Conservation (phyloP, 2,329 filamentous ascomycete species). For the Chaetomium sp. region DNA sequence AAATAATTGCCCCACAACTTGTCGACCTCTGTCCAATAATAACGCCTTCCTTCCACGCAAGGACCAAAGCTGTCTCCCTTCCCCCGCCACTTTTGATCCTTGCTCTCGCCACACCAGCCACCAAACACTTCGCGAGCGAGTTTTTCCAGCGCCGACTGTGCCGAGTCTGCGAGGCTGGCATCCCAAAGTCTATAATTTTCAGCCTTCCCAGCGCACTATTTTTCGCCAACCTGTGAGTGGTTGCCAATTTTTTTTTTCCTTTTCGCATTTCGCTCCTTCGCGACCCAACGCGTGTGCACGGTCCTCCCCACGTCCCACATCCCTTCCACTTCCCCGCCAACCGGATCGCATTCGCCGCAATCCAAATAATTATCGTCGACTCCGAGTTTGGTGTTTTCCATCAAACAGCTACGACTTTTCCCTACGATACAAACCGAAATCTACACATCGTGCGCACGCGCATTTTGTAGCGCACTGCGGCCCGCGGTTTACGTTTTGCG, state of each 20-base stretch:
- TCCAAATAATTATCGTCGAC: constrained; percentile 9
- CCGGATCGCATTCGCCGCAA: constrained; percentile 1
- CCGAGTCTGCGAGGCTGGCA: constrained; percentile 25
- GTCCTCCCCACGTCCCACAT: constrained; percentile 11
- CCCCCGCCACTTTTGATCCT: not conserved
- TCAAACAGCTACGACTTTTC: too few species aligned
- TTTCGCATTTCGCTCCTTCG: constrained; percentile 30
- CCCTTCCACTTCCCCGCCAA: constrained; percentile 13
- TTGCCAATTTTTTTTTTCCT: constrained; percentile 21
- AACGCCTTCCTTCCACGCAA: not conserved
- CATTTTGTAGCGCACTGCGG: too few species aligned
- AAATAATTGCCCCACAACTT: constrained; percentile 6
- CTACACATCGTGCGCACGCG: too few species aligned
- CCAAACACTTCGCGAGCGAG: constrained; percentile 6
- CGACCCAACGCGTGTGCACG: constrained; percentile 25
- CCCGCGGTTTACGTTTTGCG: too few species aligned
- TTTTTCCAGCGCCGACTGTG: constrained; percentile 20
- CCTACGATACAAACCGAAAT: too few species aligned
- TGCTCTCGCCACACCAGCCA: constrained; percentile 3
- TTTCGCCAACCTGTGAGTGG: constrained; percentile 25
- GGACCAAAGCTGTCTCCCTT: not conserved
- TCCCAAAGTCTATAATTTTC: constrained; percentile 23
- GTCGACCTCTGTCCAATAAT: constrained; percentile 16
- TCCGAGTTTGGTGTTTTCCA: too few species aligned
- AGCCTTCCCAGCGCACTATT: constrained; percentile 23